Conservation (phyloP, 345 rosid species). For the Hibiscus mutabilis region DNA sequence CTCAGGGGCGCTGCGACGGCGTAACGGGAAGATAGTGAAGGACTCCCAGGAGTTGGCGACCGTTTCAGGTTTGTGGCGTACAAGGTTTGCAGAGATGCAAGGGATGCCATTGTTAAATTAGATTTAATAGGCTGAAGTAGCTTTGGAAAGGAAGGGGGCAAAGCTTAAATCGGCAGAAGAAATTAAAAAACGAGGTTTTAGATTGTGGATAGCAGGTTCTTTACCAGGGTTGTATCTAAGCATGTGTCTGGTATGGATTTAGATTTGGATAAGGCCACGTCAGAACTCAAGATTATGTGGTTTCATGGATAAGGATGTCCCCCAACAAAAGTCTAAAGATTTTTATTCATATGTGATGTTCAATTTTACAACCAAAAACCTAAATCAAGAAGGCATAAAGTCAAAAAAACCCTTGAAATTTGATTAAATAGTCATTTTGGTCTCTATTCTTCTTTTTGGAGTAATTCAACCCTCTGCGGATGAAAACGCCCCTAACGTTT, state of each 20-base stretch:
- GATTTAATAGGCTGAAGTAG: neutral
- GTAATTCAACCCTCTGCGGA: too few species aligned
- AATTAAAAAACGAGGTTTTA: neutral
- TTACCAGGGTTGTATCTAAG: too few species aligned
- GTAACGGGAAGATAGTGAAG: neutral
- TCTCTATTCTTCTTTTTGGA: too few species aligned
- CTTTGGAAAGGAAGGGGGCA: neutral
- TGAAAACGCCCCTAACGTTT: too few species aligned
- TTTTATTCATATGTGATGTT: neutral
- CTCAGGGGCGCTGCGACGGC: constrained; percentile 1
- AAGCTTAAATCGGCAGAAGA: too few species aligned
- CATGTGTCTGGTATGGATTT: constrained; percentile 9
- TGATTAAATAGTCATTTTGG: too few species aligned
- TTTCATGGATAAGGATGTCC: constrained; percentile 35
- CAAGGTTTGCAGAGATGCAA: neutral
- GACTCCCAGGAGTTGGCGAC: neutral
- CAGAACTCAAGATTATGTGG: constrained; percentile 23
- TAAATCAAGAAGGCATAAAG: too few species aligned
- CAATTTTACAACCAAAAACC: neutral
- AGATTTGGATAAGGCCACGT: constrained; percentile 47
- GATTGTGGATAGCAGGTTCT: constrained; percentile 9
- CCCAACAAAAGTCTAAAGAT: constrained; percentile 2
- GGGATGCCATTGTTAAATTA: neutral
- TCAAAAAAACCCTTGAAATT: too few species aligned
- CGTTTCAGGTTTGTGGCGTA: constrained; percentile 2